phyloP scores from a whole-genome alignment of 495 filamentous ascomycete species.

The Podospora pseudocomata region DNA sequence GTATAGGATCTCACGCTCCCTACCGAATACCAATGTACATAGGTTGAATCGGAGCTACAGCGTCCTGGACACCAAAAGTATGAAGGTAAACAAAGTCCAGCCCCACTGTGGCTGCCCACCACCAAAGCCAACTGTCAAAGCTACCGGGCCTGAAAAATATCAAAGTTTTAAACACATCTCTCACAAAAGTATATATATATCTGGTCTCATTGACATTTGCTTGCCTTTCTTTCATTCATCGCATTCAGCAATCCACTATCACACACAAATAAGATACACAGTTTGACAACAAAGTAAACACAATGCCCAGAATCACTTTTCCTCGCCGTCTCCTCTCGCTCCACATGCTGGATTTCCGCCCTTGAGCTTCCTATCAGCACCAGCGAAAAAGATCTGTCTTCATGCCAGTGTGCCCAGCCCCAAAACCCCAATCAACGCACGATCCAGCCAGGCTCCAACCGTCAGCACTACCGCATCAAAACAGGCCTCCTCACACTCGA shows the following conservation, averaged over 20 bases:
- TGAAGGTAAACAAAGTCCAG: neutral
- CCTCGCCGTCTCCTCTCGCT: neutral
- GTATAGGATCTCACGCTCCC: too few relatives aligned
- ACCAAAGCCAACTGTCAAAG: neutral
- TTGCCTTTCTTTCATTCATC: neutral
- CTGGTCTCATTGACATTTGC: neutral
- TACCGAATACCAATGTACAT: neutral
- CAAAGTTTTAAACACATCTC: neutral
- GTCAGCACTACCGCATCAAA: too few relatives aligned
- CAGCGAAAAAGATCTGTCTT: neutral
- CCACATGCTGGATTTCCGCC: neutral
- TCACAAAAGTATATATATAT: neutral
- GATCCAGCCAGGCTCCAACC: too few relatives aligned
- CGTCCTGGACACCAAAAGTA: neutral
- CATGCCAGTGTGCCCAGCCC: too few relatives aligned
- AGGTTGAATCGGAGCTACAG: neutral
- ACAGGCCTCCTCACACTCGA: too few relatives aligned
- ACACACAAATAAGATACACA: neutral
- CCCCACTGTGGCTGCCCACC: neutral
- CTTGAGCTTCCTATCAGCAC: neutral
- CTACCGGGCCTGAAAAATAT: neutral
- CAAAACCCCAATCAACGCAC: neutral
- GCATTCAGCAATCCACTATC: neutral
- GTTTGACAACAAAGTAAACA: neutral
- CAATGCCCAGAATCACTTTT: neutral